These are phyloP conservation scores for Neurospora cerealis DNA, from an alignment of 495 filamentous ascomycete genomes.

Conservation along the genomic window DNA sequence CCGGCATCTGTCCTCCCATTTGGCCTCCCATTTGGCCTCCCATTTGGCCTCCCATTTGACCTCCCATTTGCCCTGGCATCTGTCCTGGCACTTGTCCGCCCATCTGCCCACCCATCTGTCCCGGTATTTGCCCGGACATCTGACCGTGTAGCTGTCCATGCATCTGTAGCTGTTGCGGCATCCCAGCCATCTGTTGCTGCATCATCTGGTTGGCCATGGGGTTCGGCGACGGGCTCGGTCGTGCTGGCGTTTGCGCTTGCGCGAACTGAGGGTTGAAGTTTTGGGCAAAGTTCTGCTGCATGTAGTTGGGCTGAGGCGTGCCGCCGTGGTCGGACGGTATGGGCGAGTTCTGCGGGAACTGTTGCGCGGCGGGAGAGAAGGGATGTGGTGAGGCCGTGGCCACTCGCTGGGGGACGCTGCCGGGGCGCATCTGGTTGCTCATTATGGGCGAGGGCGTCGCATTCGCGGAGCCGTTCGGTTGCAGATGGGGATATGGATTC, in stretches of 20 bases:
- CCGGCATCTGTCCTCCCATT: constrained; percentile 26
- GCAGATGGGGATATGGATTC: constrained; percentile 71
- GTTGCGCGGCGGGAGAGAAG: constrained; percentile 71
- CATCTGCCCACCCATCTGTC: constrained; percentile 30
- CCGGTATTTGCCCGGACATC: constrained; percentile 24
- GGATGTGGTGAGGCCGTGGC: constrained; percentile 86
- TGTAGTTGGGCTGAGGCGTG: constrained; percentile 66
- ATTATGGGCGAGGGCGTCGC: constrained; percentile 81
- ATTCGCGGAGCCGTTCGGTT: constrained; percentile 69
- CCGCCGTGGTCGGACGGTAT: constrained; percentile 67
- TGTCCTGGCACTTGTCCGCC: constrained; percentile 12
- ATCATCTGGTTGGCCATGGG: constrained; percentile 37
- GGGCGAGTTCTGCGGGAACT: constrained; percentile 71
- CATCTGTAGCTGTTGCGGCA: constrained; percentile 27
- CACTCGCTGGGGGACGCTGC: constrained; percentile 64
- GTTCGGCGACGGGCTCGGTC: constrained; percentile 39
- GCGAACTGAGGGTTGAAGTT: constrained; percentile 49
- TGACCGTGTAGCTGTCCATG: constrained; percentile 26
- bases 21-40: constrained; percentile 24
- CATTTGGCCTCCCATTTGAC: constrained; percentile 27
- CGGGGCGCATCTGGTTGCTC: constrained; percentile 59
- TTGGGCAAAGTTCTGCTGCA: constrained; percentile 45
- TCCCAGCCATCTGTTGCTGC: constrained; percentile 35
- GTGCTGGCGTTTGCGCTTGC: constrained; percentile 38
- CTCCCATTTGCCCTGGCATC: constrained; percentile 12